These are phyloP conservation scores for Corylus avellana DNA, from an alignment of 306 rosid species.

Conservation along the genomic window DNA sequence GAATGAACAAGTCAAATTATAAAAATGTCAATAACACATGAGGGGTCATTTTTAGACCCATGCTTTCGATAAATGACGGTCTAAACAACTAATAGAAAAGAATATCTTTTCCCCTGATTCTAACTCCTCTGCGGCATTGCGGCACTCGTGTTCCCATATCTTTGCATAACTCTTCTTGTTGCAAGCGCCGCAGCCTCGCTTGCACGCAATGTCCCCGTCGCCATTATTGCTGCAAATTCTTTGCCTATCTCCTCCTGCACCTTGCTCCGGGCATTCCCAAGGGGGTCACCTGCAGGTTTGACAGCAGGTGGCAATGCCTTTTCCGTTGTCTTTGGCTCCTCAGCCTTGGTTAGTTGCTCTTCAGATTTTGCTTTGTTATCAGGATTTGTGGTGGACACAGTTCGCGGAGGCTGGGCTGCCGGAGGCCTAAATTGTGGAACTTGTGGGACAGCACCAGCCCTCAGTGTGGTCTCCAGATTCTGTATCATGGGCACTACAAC, in stretches of 20 bases:
- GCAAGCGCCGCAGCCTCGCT: conserved; percentile 98
- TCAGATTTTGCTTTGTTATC: not conserved
- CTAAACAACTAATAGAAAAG: not conserved
- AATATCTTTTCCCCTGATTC: conserved; percentile 1
- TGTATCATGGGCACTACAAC: conserved; percentile 96
- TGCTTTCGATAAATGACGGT: not conserved
- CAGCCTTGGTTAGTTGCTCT: not conserved
- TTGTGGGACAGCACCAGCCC: conserved; percentile 75
- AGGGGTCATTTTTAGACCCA: not conserved
- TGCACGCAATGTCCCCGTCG: conserved; percentile 82
- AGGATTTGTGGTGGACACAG: not conserved
- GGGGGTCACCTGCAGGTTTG: conserved; percentile 47
- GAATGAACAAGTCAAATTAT: not conserved
- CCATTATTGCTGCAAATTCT: conserved; percentile 89
- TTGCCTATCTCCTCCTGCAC: conserved; percentile 80
- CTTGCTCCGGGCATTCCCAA: conserved; percentile 75
- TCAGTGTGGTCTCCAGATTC: conserved; percentile 77
- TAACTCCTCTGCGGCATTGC: conserved; percentile 58
- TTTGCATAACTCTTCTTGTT: conserved; percentile 85
- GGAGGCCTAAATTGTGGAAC: conserved; percentile 76
- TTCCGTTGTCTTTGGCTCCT: conserved; percentile 13
- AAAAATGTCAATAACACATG: not conserved
- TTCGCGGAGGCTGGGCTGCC: conserved; percentile 5
- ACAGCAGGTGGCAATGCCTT: conserved; percentile 27
- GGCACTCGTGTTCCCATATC: conserved; percentile 51